Conservation (phyloP, 2,329 filamentous ascomycete species). For the Rhynchosporium agropyri region DNA sequence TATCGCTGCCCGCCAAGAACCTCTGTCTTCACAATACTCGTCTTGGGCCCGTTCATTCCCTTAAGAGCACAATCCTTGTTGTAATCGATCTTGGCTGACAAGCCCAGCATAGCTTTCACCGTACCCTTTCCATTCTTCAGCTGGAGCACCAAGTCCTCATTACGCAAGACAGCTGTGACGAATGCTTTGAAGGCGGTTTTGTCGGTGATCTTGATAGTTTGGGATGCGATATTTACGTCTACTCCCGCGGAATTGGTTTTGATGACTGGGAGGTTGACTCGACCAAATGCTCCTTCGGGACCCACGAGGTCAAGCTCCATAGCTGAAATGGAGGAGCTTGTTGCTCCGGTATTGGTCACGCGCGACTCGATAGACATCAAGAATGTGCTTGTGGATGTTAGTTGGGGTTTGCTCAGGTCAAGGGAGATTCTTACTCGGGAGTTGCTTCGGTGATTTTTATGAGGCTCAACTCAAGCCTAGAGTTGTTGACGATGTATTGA, state of each 20-base stretch:
- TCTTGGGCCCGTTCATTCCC: conserved; percentile 26
- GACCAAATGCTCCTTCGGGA: conserved; percentile 18
- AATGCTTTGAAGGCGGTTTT: conserved; percentile 24
- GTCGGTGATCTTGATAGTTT: conserved; percentile 24
- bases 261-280: conserved; percentile 22
- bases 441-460: conserved; percentile 30
- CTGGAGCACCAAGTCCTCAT: conserved; percentile 19
- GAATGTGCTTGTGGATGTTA: conserved; percentile 22
- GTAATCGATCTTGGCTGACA: conserved; percentile 19
- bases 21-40: conserved; percentile 20
- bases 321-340: conserved; percentile 20
- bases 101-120: conserved; percentile 20
- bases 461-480: conserved; percentile 22
- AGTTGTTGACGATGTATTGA: conserved; percentile 23
- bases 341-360: conserved; percentile 23
- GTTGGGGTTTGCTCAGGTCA: no score
- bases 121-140: conserved; percentile 22
- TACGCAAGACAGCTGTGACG: conserved; percentile 20
- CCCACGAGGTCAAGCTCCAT: conserved; percentile 26
- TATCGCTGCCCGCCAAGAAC: conserved; percentile 8
- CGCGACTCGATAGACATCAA: conserved; percentile 20
- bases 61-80: conserved; percentile 22
- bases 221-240: conserved; percentile 19
- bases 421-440: conserved; percentile 15
- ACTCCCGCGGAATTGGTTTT: conserved; percentile 21